Evolutionary conservation across 2,329 filamentous ascomycete genomes (phyloP).

Genomic region (Emmonsiellopsis sp.): DNA sequence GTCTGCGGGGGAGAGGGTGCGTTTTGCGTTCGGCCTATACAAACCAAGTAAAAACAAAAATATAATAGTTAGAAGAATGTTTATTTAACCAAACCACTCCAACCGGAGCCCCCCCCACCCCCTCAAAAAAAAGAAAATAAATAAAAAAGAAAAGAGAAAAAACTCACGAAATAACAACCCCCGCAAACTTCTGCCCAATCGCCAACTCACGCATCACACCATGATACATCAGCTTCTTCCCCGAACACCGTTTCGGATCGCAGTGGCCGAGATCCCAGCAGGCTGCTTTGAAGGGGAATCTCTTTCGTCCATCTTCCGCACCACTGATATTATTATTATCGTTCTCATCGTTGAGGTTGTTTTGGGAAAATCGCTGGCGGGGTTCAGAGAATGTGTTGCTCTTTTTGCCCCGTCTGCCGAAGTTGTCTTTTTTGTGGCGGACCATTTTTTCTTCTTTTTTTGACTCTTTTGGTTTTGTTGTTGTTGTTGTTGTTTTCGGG

Average conservation of each 20-base stretch:
- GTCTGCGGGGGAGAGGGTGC: conserved; percentile 74
- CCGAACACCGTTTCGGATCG: conserved; percentile 92
- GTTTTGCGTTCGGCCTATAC: conserved; percentile 71
- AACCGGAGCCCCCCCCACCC: no score
- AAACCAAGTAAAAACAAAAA: conserved; percentile 3
- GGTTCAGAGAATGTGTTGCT: conserved; percentile 45
- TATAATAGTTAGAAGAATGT: background rate
- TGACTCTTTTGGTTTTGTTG: no score
- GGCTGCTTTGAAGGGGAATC: conserved; percentile 70
- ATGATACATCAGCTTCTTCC: conserved; percentile 85
- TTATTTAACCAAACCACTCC: no score
- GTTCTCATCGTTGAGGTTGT: conserved; percentile 31
- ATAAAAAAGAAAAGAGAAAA: background rate
- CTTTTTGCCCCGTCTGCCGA: conserved; percentile 64
- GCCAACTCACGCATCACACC: conserved; percentile 90
- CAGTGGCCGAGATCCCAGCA: conserved; percentile 98
- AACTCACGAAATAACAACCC: conserved; percentile 73
- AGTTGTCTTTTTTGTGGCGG: conserved; percentile 87
- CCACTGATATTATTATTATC: conserved; percentile 9
- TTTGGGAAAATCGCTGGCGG: conserved; percentile 40
- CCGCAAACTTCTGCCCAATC: conserved; percentile 82
- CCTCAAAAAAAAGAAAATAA: background rate
- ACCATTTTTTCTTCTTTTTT: conserved; percentile 53
- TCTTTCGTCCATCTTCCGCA: conserved; percentile 22
- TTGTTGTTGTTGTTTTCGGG: no score